Evolutionary conservation across 441 rosid genomes (phyloP).

Genomic region (Sinapis alba): DNA sequence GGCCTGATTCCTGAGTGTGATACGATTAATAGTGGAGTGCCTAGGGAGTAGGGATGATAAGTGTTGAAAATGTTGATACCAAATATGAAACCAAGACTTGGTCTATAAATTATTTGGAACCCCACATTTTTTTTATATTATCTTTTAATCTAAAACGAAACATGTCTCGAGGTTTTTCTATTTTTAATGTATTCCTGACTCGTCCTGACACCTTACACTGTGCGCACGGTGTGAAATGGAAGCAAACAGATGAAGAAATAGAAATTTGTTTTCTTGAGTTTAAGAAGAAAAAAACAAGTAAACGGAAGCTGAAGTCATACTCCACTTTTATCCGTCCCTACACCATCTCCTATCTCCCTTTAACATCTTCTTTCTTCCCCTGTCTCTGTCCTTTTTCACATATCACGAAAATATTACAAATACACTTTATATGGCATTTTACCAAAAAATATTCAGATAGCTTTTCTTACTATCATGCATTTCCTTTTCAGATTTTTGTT

Average conservation of each 20-base stretch:
- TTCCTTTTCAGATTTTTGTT: too few species aligned
- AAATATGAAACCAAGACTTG: slow-evolving; percentile 28
- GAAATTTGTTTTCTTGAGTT: background rate
- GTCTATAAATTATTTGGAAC: slow-evolving; percentile 22
- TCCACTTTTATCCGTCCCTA: slow-evolving; percentile 27
- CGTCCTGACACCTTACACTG: slow-evolving; percentile 1
- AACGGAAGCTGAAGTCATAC: slow-evolving; percentile 29
- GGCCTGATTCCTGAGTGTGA: background rate
- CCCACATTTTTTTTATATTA: background rate
- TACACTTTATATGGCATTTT: background rate
- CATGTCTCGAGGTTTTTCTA: slow-evolving; percentile 29
- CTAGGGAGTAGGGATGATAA: slow-evolving; percentile 17
- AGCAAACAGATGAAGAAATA: slow-evolving; percentile 2
- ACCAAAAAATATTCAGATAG: background rate
- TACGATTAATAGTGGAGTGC: background rate
- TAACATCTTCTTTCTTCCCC: slow-evolving; percentile 28
- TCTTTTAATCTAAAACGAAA: slow-evolving; percentile 9
- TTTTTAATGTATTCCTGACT: background rate
- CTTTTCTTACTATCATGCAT: background rate
- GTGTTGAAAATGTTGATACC: slow-evolving; percentile 20
- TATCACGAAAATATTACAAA: background rate
- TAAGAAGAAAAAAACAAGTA: slow-evolving; percentile 26
- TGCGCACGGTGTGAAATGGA: slow-evolving; percentile 25
- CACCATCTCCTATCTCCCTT: slow-evolving; percentile 25
- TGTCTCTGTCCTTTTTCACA: background rate